phyloP scores from a whole-genome alignment of 441 rosid species.

The Rhodomyrtus psidioides region DNA sequence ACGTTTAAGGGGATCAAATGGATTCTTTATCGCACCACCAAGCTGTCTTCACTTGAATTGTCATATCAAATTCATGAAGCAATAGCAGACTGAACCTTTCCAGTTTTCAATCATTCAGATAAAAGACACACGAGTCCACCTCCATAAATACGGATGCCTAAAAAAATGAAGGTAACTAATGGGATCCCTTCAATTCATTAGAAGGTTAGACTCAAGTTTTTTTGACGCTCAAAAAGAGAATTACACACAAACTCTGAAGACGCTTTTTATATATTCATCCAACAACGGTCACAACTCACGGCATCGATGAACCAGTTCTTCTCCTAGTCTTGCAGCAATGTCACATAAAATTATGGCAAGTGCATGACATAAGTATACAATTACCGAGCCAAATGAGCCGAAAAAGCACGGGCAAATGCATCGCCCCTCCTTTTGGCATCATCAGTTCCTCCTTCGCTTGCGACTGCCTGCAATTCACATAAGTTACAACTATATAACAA shows the following conservation, averaged over 20 bases:
- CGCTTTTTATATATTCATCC: not conserved
- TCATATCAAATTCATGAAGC: not conserved
- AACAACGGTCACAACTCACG: not conserved
- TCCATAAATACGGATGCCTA: not conserved
- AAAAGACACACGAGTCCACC: not conserved
- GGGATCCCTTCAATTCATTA: not conserved
- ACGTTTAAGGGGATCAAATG: not conserved
- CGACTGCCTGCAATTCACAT: conserved; percentile 72
- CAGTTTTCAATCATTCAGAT: not conserved
- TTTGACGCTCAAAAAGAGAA: not conserved
- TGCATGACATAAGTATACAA: not conserved
- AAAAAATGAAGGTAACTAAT: not conserved
- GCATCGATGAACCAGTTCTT: not conserved
- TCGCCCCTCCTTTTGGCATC: conserved; percentile 98
- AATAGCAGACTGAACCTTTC: not conserved
- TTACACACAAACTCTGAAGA: not conserved
- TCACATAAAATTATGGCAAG: not conserved
- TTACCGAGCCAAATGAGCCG: conserved; percentile 98
- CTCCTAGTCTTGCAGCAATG: not conserved
- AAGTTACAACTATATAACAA: not conserved
- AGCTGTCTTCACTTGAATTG: not conserved
- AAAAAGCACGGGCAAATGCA: conserved; percentile 98
- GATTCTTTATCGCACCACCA: not conserved
- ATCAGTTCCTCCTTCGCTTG: conserved; percentile 99
- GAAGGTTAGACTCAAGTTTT: not conserved